Base-by-base conservation (phyloP, 768 basidiomycete genomes). In the Boletus speciosus region DNA sequence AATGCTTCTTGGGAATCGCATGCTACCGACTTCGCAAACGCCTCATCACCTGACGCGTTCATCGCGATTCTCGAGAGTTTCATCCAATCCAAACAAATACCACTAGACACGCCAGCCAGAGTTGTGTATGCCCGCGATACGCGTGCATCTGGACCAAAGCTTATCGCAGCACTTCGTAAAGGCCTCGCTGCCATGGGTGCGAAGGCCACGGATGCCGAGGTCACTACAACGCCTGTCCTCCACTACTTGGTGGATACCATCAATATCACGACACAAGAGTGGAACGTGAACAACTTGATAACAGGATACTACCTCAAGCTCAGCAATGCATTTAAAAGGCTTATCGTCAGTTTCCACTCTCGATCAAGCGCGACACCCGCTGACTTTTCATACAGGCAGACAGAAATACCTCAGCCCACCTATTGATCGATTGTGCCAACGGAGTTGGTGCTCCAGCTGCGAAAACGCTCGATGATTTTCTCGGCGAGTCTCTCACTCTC, bases 341-440 rank as follows among this genome's bases (percentile, higher is more conserved):
- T 98, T 43, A 78, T 97, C 46, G 96, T 96, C 66, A 60, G 92
- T 77, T 41, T 44, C 43, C 46, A 3, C 4, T 57, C 25, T 52
- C 16, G 39, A 42, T 44, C 15, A 45, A 52, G 27, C 40, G 14
- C 41, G 34, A 44, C 48, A 16, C 19, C 6, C 6, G 14, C 44
- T 65, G 32, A 65, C 47, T 29, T 50, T 40, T 43, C 37, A 40
- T 27, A 34, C 55, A 92, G 87, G 74, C 79, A 25, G 83, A 84
- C 54, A 85, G 85, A 53, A 69, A 71, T 75, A 39, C 72, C 76
- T 49, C 79, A 11, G 70, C 79, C 15, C 81, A 85, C 36, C 66
- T 99, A 44, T 69, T 89, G n/a, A 78, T 99, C 39, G 97, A 99
- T 70, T 98, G 97, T 68, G 97, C 97, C n/a, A 98, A 99, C 68